Evolutionary conservation across 2,329 filamentous ascomycete genomes (phyloP).

Genomic region (Trichoderma koningii): DNA sequence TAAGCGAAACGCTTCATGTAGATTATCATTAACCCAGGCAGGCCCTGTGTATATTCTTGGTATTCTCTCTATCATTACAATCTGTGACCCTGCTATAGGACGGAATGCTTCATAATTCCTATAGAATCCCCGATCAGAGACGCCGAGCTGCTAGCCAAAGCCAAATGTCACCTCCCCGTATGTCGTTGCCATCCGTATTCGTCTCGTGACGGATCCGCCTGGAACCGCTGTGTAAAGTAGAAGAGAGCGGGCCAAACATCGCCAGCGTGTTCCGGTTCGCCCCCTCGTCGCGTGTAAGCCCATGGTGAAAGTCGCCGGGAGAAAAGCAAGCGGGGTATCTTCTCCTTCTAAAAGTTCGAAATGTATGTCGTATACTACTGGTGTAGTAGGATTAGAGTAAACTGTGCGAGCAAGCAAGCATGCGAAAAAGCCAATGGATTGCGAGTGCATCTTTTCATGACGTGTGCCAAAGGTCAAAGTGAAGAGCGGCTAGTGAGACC

Average conservation of each 20-base stretch:
- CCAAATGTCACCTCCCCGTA: neutral
- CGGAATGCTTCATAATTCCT: constrained; percentile 23
- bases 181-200: neutral
- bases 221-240: constrained; percentile 3
- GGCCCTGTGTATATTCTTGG: constrained; percentile 9
- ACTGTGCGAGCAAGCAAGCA: no score
- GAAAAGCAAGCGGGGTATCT: constrained; percentile 7
- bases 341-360: neutral
- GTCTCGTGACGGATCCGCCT: constrained; percentile 17
- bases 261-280: constrained; percentile 15
- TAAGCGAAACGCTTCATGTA: neutral
- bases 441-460: neutral
- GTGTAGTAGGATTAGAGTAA: constrained; percentile 12
- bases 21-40: constrained; percentile 17
- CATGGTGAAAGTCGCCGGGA: neutral
- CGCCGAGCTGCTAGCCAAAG: constrained; percentile 24
- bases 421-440: neutral
- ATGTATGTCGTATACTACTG: constrained; percentile 13
- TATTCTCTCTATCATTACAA: constrained; percentile 25
- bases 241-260: constrained; percentile 5
- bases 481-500: neutral
- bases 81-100: constrained; percentile 9
- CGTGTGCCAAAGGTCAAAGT: neutral
- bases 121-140: constrained; percentile 12
- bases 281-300: constrained; percentile 4